Conservation (phyloP, 2,329 filamentous ascomycete species). For the Xylaria sp. region DNA sequence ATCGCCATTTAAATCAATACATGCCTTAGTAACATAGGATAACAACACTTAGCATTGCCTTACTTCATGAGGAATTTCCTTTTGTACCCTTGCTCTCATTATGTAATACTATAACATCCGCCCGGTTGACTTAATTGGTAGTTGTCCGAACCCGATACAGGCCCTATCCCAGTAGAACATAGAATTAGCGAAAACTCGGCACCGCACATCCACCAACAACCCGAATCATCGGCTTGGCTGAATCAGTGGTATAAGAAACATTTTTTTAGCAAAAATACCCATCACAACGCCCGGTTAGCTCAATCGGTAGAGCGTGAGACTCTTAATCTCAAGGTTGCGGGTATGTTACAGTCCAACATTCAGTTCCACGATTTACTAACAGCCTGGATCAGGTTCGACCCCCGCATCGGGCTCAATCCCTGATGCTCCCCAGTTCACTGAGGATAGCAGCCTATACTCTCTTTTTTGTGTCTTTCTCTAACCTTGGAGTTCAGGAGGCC, state of each 20-base stretch:
- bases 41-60: no score
- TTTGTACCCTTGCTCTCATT: background rate
- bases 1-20: background rate
- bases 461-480: background rate
- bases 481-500: no score
- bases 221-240: background rate
- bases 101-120: slow-evolving; percentile 7
- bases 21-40: background rate
- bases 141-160: background rate
- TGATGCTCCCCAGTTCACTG: slow-evolving; percentile 44
- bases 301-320: slow-evolving; percentile 79
- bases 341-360: slow-evolving; percentile 30
- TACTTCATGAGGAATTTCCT: background rate
- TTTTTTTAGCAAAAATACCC: background rate
- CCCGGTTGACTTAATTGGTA: background rate
- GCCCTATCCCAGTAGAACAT: background rate
- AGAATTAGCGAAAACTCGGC: background rate
- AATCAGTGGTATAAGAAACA: background rate
- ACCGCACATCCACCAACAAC: background rate
- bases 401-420: slow-evolving; percentile 60
- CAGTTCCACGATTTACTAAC: background rate
- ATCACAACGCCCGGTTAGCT: slow-evolving; percentile 64
- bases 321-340: slow-evolving; percentile 61
- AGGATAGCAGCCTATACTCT: slow-evolving; percentile 17
- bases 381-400: slow-evolving; percentile 51